Conservation (phyloP, 2,329 filamentous ascomycete species). For the Chrysosporium keratinophilum region DNA sequence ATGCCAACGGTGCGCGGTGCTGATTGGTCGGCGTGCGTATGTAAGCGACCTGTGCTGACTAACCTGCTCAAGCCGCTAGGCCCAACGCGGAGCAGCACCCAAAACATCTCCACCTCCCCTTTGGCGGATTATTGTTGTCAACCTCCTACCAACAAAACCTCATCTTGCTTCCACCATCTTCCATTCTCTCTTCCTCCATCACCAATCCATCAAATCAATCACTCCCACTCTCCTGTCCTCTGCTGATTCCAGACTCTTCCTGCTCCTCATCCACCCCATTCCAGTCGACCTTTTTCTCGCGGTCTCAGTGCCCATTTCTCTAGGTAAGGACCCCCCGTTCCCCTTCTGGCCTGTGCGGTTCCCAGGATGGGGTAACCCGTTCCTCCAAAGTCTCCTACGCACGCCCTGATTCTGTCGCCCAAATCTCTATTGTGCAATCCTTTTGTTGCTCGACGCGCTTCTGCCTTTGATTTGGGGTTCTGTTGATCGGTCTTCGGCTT, state of each 20-base stretch:
- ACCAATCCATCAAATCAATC: constrained; percentile 6
- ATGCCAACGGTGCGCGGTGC: not conserved
- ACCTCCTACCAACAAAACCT: constrained; percentile 15
- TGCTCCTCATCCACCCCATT: constrained; percentile 13
- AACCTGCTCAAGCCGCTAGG: constrained; percentile 3
- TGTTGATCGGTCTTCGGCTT: not conserved
- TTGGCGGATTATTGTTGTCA: constrained; percentile 11
- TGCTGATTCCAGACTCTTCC: not conserved
- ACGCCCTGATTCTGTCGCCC: not conserved
- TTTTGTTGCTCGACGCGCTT: not conserved
- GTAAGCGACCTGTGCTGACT: constrained; percentile 10
- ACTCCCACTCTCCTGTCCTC: constrained; percentile 2
- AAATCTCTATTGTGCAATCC: not conserved
- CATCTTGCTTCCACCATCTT: constrained; percentile 14
- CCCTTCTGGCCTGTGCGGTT: not conserved
- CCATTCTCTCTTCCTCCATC: constrained; percentile 12
- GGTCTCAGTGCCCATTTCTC: constrained; percentile 13
- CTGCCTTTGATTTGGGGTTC: constrained; percentile 2
- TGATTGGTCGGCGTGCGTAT: constrained; percentile 5
- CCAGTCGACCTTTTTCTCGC: constrained; percentile 13
- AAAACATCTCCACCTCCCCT: constrained; percentile 15
- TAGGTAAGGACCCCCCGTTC: constrained; percentile 8
- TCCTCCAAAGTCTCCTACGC: not conserved
- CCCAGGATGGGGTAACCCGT: not conserved
- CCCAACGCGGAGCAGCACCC: constrained; percentile 10